Base-by-base conservation (phyloP, 495 filamentous ascomycete species). In the Neurospora sp. region DNA sequence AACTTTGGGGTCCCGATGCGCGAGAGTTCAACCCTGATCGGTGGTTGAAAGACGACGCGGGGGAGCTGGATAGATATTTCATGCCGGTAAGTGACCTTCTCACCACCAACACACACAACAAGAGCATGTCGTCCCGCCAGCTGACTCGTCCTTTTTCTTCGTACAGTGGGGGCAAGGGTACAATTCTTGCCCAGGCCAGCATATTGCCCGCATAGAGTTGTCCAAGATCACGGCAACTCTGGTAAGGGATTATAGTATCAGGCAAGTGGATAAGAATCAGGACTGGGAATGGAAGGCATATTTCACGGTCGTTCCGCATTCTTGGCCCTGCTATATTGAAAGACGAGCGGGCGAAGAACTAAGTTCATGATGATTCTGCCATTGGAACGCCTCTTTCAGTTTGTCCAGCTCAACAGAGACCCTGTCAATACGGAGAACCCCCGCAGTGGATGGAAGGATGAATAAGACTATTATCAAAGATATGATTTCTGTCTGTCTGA, bases 261-360 rank as follows among this genome's bases (percentile, higher is more conserved):
- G 80, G 54, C 80, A 81, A 69, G 79, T 83, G 0, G 75, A 87
- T 70, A 74, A 82, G 18, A 76, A 78, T 39, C 72, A 82, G 71
- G 75, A 82, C 12, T 87, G 85, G 85, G 74, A 72, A 20, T 84
- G 75, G 42, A 74, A 80, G 23, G 81, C 76, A 0, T 80, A 83
- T 41, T 86, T 87, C 72, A 79, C 77, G 0, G 75, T 74, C 20
- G 77, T 83, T n/a, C 84, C 82, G 23, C 78, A 82, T 62, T 77
- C 76, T 6, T 88, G 85, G 84, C 85, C 83, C 54, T 77, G 66
- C 4, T 73, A 72, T 46, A 71, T 75, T n/a, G 60, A 71, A 6
- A 35, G 23, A 27, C 27, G 54, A 54, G 54, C 11, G 54, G 54
- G 12, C 14, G 16, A 35, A 5, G 27, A 18, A 35, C 23, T 35